Conservation (phyloP, 768 basidiomycete species). For the Suillus subalutaceus region DNA sequence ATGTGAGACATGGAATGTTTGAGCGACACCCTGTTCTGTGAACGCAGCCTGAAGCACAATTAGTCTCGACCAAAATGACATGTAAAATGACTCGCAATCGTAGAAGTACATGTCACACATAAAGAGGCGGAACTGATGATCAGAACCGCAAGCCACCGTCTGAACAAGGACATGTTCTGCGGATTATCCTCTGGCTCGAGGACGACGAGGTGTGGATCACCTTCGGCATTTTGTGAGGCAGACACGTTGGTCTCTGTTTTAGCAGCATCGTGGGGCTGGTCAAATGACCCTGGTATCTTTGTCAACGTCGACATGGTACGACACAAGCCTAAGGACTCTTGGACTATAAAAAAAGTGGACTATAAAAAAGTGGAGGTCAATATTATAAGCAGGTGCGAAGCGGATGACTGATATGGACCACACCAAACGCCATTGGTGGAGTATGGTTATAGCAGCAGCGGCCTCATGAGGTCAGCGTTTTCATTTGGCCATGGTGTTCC, state of each 20-base stretch:
- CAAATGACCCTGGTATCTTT: conserved; percentile 11
- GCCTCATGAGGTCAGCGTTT: not conserved
- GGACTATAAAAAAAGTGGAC: not conserved
- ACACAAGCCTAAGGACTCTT: not conserved
- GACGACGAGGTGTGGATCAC: conserved; percentile 31
- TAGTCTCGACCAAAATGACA: not conserved
- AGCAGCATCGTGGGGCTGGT: conserved; percentile 14
- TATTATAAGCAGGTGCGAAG: not conserved
- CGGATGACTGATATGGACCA: not conserved
- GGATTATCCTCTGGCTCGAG: conserved; percentile 48
- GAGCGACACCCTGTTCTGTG: conserved; percentile 61
- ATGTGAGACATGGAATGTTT: conserved; percentile 52
- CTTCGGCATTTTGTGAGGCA: conserved; percentile 11
- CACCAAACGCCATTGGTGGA: not conserved
- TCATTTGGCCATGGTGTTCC: not conserved
- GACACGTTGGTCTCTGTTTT: conserved; percentile 9
- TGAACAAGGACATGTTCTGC: conserved; percentile 39
- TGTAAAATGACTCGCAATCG: conserved; percentile 44
- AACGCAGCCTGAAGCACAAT: conserved; percentile 50
- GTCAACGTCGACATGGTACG: conserved; percentile 11
- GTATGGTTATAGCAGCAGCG: not conserved
- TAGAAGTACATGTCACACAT: conserved; percentile 59
- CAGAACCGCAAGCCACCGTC: conserved; percentile 52
- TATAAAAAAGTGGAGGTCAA: not conserved
- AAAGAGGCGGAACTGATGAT: conserved; percentile 50